These are phyloP conservation scores for Prinsepia uniflora DNA, from an alignment of 306 rosid species.

Conservation along the genomic window DNA sequence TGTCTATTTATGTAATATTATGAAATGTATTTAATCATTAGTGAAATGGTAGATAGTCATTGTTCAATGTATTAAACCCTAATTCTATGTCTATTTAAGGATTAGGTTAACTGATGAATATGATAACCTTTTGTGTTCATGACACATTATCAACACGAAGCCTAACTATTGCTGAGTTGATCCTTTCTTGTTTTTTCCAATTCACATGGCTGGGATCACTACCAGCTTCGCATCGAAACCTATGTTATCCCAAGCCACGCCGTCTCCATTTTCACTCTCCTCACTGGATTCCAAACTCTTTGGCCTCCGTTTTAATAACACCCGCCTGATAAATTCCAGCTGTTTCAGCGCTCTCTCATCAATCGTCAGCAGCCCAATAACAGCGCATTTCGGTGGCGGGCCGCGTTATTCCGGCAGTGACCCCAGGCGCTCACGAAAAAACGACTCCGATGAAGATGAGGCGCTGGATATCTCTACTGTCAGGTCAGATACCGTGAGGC, in stretches of 20 bases:
- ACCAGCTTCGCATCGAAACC: constrained; percentile 47
- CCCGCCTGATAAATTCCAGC: constrained; percentile 29
- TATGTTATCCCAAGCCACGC: constrained; percentile 28
- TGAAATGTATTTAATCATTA: too few relatives aligned
- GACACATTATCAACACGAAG: too few relatives aligned
- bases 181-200: too few relatives aligned
- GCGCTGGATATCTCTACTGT: constrained; percentile 60
- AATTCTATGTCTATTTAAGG: too few relatives aligned
- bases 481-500: constrained; percentile 84
- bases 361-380: constrained; percentile 22
- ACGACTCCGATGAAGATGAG: constrained; percentile 46
- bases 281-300: constrained; percentile 49
- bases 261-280: constrained; percentile 26
- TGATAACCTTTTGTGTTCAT: too few relatives aligned
- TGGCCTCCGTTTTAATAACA: constrained; percentile 38
- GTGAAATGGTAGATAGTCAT: too few relatives aligned
- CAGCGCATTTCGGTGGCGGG: constrained; percentile 53
- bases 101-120: too few relatives aligned
- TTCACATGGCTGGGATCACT: constrained; percentile 83
- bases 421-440: constrained; percentile 29
- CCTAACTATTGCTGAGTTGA: too few relatives aligned
- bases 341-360: constrained; percentile 26
- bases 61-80: too few relatives aligned
- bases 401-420: constrained; percentile 40
- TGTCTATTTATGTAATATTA: too few relatives aligned